Percentiles rank a stretch among this genome's conserved stretches.
Evolutionary conservation across 352 stramenopile genomes (phyloP).

Genomic region (Phytophthora cactorum): DNA sequence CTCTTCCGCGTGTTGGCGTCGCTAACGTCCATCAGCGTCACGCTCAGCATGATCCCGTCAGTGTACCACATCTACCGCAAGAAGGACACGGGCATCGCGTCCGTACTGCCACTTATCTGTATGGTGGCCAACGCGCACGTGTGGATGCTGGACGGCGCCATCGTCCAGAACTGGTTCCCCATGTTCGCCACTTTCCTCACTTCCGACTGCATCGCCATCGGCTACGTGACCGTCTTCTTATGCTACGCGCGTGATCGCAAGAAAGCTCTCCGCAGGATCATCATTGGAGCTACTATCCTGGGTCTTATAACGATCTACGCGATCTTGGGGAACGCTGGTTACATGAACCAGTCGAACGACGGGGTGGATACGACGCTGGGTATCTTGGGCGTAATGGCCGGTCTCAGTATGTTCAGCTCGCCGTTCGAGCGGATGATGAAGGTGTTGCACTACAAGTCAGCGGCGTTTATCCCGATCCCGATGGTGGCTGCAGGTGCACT

Average conservation of each 20-base stretch:
- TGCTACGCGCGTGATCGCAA: conserved; percentile 38
- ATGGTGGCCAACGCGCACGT: conserved; percentile 42
- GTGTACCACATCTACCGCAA: conserved; percentile 47
- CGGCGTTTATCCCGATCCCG: conserved; percentile 44
- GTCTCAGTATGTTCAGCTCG: conserved; percentile 42
- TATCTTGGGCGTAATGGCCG: conserved; percentile 34
- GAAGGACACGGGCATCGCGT: conserved; percentile 40
- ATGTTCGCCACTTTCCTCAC: conserved; percentile 42
- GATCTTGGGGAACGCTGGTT: conserved; percentile 24
- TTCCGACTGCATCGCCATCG: conserved; percentile 7
- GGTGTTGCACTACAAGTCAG: conserved; percentile 43
- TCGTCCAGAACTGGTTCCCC: conserved; percentile 46
- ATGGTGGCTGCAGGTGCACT: conserved; percentile 34
- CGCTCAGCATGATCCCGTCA: conserved; percentile 40
- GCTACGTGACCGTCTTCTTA: conserved; percentile 34
- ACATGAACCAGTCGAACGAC: conserved; percentile 42
- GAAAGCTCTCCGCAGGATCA: conserved; percentile 28
- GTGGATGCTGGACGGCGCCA: conserved; percentile 44
- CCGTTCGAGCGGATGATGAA: conserved; percentile 43
- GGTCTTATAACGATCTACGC: conserved; percentile 37
- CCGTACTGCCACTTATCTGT: conserved; percentile 35
- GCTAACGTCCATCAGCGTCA: conserved; percentile 39
- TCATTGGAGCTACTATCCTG: conserved; percentile 21
- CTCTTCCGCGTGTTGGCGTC: conserved; percentile 40
- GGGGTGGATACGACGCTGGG: conserved; percentile 36